A percentile compares a stretch with the other conserved stretches of the same genome.
These are phyloP conservation scores for Mortierella alpina DNA, from an alignment of 192 early-diverging fungal species.

Conservation along the genomic window DNA sequence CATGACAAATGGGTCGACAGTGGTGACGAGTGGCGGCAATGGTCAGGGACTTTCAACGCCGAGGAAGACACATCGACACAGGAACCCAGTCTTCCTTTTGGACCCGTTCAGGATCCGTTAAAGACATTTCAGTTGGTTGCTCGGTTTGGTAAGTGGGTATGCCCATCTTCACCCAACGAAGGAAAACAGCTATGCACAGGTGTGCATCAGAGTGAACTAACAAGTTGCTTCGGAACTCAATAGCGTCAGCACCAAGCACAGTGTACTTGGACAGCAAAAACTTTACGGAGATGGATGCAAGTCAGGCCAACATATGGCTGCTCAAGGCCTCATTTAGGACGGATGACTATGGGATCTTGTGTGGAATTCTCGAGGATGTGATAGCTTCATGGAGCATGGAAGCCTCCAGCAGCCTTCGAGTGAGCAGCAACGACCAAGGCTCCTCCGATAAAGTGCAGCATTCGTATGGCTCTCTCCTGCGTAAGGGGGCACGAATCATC, in stretches of 20 bases:
- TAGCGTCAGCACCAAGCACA: slow-evolving; percentile 56
- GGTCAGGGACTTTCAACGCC: slow-evolving; percentile 8
- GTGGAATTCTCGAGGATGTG: slow-evolving; percentile 53
- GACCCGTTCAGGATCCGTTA: slow-evolving; percentile 38
- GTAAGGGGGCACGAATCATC: slow-evolving; percentile 38
- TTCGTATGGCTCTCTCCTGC: slow-evolving; percentile 26
- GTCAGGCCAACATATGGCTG: slow-evolving; percentile 60
- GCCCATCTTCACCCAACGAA: not conserved
- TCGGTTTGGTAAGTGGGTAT: slow-evolving; percentile 27
- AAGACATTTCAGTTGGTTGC: slow-evolving; percentile 29
- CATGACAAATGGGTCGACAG: slow-evolving; percentile 60
- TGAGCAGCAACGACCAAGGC: slow-evolving; percentile 19
- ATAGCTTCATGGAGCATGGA: slow-evolving; percentile 61
- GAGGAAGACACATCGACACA: not conserved
- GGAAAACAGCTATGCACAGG: not conserved
- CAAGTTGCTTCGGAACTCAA: not conserved
- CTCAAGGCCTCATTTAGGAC: slow-evolving; percentile 51
- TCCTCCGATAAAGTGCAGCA: slow-evolving; percentile 3
- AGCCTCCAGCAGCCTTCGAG: slow-evolving; percentile 20
- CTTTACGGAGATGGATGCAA: slow-evolving; percentile 64
- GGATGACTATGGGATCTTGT: slow-evolving; percentile 52
- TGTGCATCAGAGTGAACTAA: not conserved
- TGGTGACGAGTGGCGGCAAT: slow-evolving; percentile 58
- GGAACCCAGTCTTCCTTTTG: slow-evolving; percentile 14
- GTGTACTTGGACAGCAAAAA: slow-evolving; percentile 55